Evolutionary conservation across 768 basidiomycete species (phyloP).

Genomic region (Chlorophyllum brunneum): DNA sequence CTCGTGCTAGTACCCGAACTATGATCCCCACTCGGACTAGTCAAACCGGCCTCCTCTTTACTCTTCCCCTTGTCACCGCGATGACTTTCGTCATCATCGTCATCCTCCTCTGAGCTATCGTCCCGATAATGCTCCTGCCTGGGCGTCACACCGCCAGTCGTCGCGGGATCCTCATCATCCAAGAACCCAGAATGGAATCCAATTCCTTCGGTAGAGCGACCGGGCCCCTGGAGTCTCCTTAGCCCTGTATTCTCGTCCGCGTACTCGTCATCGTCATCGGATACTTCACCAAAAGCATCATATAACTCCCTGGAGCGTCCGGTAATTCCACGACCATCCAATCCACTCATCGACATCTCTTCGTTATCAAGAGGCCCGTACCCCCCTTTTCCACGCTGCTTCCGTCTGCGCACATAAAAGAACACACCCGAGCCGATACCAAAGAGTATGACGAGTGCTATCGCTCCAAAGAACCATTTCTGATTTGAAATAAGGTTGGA

Average conservation of each 20-base stretch:
- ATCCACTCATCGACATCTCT: slow-evolving; percentile 73
- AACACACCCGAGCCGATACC: slow-evolving; percentile 65
- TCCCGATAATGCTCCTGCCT: slow-evolving; percentile 41
- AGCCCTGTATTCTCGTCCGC: slow-evolving; percentile 71
- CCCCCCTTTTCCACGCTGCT: slow-evolving; percentile 31
- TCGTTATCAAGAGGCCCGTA: slow-evolving; percentile 65
- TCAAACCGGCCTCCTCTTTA: slow-evolving; percentile 11
- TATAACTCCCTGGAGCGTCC: slow-evolving; percentile 83
- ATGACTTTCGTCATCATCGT: not conserved
- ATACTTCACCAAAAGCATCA: slow-evolving; percentile 91
- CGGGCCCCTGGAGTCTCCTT: slow-evolving; percentile 27
- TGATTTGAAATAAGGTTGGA: slow-evolving; percentile 67
- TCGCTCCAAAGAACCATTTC: slow-evolving; percentile 88
- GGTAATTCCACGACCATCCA: slow-evolving; percentile 42
- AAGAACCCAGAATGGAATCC: slow-evolving; percentile 79
- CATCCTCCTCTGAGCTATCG: slow-evolving; percentile 18
- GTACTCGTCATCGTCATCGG: slow-evolving; percentile 78
- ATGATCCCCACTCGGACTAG: slow-evolving; percentile 17
- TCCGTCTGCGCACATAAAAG: slow-evolving; percentile 70
- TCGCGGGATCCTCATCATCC: slow-evolving; percentile 65
- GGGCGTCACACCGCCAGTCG: slow-evolving; percentile 28
- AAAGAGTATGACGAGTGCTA: slow-evolving; percentile 77
- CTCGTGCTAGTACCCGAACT: slow-evolving; percentile 41
- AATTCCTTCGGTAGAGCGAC: slow-evolving; percentile 33
- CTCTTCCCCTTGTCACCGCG: not conserved